phyloP scores from a whole-genome alignment of 2,329 filamentous ascomycete genomes.

The Furcasterigmium furcatum region DNA sequence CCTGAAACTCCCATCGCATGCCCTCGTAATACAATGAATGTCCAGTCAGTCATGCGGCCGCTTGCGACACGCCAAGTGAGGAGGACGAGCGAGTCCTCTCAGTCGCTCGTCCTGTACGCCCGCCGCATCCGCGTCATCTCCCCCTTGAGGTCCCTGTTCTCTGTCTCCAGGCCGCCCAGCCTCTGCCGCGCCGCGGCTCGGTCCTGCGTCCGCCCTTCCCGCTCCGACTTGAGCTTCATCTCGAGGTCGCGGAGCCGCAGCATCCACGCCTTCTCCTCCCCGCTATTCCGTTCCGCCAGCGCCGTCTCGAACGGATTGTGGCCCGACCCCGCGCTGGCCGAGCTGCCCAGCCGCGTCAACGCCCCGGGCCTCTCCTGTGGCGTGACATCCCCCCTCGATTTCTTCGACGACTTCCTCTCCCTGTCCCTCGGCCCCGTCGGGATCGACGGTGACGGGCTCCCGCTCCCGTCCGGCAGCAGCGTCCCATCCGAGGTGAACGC shows the following conservation, averaged over 20 bases:
- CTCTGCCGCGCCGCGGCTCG: conserved; percentile 78
- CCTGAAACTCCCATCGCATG: no score
- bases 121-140: conserved; percentile 46
- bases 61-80: no score
- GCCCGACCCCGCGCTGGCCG: conserved; percentile 6
- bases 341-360: conserved; percentile 24
- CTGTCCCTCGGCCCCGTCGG: conserved; percentile 50
- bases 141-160: conserved; percentile 68
- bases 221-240: conserved; percentile 81
- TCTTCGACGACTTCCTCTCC: conserved; percentile 13
- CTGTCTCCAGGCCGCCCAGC: conserved; percentile 69
- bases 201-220: conserved; percentile 82
- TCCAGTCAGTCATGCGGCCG: no score
- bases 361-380: conserved; percentile 17
- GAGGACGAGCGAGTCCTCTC: no score
- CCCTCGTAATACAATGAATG: no score
- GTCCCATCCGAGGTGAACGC: conserved; percentile 36
- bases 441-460: conserved; percentile 51
- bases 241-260: conserved; percentile 85
- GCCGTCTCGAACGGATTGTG: conserved; percentile 10
- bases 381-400: conserved; percentile 5
- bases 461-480: conserved; percentile 29
- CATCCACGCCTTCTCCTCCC: conserved; percentile 73
- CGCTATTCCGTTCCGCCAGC: conserved; percentile 25
- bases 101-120: conserved; percentile 9